These are phyloP conservation scores for Cutaneotrichosporon spelunceum DNA, from an alignment of 1,284 basidiomycete genomes.

Conservation along the genomic window DNA sequence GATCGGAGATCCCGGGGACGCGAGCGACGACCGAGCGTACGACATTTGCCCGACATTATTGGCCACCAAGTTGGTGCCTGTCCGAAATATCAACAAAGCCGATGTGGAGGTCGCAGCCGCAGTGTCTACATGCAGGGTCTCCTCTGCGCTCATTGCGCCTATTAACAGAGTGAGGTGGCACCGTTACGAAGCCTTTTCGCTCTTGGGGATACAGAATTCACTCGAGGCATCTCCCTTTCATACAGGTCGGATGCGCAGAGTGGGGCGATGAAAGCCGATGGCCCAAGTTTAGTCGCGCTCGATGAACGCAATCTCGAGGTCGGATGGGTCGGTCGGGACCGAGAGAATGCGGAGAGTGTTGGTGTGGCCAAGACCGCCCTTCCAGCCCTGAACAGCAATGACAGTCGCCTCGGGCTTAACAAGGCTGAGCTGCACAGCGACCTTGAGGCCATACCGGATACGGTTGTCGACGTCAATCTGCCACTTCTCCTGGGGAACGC, in stretches of 20 bases:
- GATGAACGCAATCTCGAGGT: constrained; percentile 61
- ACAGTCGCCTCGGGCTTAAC: constrained; percentile 86
- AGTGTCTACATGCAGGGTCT: not conserved
- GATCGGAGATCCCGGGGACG: not conserved
- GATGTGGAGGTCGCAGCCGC: not conserved
- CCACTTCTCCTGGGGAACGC: constrained; percentile 85
- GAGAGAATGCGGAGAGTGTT: constrained; percentile 54
- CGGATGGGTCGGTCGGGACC: constrained; percentile 80
- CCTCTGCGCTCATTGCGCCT: not conserved
- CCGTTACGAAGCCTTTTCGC: not conserved
- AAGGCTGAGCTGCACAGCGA: constrained; percentile 81
- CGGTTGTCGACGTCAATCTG: constrained; percentile 79
- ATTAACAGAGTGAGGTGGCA: not conserved
- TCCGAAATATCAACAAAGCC: not conserved
- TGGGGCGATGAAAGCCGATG: not conserved
- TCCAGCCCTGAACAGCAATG: constrained; percentile 97
- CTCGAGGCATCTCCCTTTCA: not conserved
- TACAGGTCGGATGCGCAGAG: not conserved
- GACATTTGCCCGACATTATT: not conserved
- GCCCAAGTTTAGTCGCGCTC: constrained; percentile 14
- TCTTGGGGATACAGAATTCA: not conserved
- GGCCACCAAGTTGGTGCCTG: not conserved
- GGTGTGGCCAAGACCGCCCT: constrained; percentile 86
- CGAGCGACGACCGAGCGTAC: not conserved
- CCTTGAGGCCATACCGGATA: constrained; percentile 66